These are phyloP conservation scores for Gymnopus androsaceus DNA, from an alignment of 1,284 basidiomycete species.

Conservation along the genomic window DNA sequence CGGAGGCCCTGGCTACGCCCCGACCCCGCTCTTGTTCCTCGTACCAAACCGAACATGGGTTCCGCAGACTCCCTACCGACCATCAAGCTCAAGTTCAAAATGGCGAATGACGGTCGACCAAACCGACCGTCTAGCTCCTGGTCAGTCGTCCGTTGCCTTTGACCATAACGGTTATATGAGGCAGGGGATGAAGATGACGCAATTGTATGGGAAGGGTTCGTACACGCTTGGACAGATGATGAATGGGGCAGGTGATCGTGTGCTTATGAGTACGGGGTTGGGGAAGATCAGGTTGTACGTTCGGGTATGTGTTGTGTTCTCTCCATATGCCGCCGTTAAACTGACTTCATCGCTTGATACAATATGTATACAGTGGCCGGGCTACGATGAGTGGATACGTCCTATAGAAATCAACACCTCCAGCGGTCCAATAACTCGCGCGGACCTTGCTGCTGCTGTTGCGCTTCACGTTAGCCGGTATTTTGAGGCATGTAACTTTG, in stretches of 20 bases:
- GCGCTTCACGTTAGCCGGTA: constrained; percentile 32
- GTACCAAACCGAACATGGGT: constrained; percentile 35
- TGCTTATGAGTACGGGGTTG: constrained; percentile 33
- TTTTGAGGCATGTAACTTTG: constrained; percentile 24
- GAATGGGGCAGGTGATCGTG: constrained; percentile 37
- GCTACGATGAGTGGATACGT: constrained; percentile 42
- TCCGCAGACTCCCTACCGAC: constrained; percentile 33
- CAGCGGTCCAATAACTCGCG: constrained; percentile 37
- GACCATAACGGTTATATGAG: constrained; percentile 40
- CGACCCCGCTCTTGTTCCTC: constrained; percentile 21
- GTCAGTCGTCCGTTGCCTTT: constrained; percentile 35
- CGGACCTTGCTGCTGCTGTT: constrained; percentile 33
- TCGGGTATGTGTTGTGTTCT: constrained; percentile 29
- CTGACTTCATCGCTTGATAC: not conserved
- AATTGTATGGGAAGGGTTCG: constrained; percentile 35
- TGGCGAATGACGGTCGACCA: constrained; percentile 27
- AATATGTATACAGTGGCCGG: constrained; percentile 41
- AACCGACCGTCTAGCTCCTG: constrained; percentile 17
- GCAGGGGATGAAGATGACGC: constrained; percentile 45
- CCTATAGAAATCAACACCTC: constrained; percentile 33
- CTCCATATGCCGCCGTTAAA: not conserved
- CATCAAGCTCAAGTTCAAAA: constrained; percentile 25
- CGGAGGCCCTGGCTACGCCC: constrained; percentile 9
- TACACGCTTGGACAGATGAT: constrained; percentile 36
- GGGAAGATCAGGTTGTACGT: constrained; percentile 37